Evolutionary conservation across 2,329 filamentous ascomycete genomes (phyloP).

Genomic region (Diaporthe batatas): DNA sequence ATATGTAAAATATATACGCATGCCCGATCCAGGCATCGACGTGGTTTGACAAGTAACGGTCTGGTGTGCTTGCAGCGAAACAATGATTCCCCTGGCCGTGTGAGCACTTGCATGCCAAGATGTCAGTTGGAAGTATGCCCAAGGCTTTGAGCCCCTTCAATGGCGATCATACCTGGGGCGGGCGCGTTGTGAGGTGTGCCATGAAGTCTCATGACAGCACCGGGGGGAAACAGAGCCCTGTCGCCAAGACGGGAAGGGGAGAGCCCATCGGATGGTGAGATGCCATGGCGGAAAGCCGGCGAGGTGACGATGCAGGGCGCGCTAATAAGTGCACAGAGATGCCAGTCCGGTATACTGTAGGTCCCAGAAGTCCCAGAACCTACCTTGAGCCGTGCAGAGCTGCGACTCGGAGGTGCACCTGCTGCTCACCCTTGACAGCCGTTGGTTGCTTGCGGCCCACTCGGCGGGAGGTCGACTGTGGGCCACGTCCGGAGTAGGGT

Average conservation of each 20-base stretch:
- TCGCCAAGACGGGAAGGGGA: constrained; percentile 16
- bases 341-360: not conserved
- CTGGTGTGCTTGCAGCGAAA: constrained; percentile 7
- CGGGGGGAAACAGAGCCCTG: not conserved
- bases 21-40: constrained; percentile 14
- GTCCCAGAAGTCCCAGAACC: no score
- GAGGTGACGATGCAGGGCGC: constrained; percentile 26
- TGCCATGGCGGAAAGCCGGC: constrained; percentile 13
- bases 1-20: constrained; percentile 28
- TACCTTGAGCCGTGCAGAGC: not conserved
- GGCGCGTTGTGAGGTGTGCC: constrained; percentile 14
- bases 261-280: constrained; percentile 24
- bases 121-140: constrained; percentile 23
- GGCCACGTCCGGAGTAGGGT: not conserved
- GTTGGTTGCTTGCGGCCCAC: not conserved
- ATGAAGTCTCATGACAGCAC: constrained; percentile 23
- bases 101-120: constrained; percentile 21
- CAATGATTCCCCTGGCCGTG: not conserved
- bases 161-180: constrained; percentile 38
- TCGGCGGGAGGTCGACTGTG: not conserved
- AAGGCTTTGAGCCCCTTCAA: constrained; percentile 35
- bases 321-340: constrained; percentile 9
- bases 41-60: not conserved
- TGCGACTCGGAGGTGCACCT: not conserved
- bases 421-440: not conserved